Percentiles rank a stretch among this genome's conserved stretches.
These are phyloP conservation scores for Fusarium globosum DNA, from an alignment of 2,329 filamentous ascomycete species.

Conservation along the genomic window DNA sequence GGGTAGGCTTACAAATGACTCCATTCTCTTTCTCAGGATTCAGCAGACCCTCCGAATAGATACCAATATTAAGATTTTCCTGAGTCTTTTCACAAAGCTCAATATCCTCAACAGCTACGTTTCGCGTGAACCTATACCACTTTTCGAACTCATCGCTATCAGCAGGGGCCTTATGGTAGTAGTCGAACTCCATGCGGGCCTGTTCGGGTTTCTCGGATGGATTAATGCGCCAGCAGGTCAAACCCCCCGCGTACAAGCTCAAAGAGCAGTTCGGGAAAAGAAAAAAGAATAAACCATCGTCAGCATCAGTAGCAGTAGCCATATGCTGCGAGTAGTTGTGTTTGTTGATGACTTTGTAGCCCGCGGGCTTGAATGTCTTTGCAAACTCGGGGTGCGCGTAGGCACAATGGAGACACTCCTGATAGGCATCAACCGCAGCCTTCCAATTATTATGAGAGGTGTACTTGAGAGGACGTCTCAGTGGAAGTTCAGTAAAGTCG, in stretches of 20 bases:
- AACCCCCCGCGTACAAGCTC: neutral
- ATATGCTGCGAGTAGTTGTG: neutral
- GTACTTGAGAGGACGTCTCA: neutral
- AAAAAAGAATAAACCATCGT: neutral
- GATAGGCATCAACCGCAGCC: neutral
- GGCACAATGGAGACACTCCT: neutral
- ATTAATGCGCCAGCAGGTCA: neutral
- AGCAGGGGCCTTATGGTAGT: neutral
- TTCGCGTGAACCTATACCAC: neutral
- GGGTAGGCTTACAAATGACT: neutral
- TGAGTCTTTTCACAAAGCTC: neutral
- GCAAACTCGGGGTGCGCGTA: neutral
- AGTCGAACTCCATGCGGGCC: neutral
- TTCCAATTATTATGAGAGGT: neutral
- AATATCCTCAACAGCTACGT: neutral
- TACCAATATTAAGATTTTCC: accelerated
- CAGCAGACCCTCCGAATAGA: neutral
- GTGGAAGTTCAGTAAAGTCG: neutral
- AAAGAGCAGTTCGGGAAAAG: neutral
- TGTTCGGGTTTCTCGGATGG: neutral
- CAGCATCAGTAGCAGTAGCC: accelerated
- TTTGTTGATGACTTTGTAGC: neutral
- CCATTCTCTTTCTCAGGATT: neutral
- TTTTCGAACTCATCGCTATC: neutral
- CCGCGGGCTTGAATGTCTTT: neutral